Evolutionary conservation across 257 asterid genomes (phyloP), one percentile per base, ranked within the genome.

Genomic region (Thymus mandschuricus): DNA sequence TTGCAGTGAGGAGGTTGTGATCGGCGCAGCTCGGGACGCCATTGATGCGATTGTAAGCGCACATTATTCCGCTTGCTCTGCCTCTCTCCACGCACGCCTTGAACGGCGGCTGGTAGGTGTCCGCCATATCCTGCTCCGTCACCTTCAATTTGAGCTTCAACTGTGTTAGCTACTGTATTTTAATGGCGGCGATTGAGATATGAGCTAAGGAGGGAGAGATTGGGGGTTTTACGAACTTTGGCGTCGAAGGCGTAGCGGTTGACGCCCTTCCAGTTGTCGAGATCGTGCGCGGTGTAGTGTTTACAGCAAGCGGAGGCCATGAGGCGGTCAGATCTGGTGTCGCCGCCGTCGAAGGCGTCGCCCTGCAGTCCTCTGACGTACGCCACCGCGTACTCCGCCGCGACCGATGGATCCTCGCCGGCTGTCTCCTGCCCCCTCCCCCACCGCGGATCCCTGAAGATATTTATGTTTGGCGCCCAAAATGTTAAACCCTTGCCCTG

Each of bases 341-440:
- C 44, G 31, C 89, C 92, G 28, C 92, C 95, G 74, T 80, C 85
- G 40, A 82, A 84, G 64, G 83, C 81, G 43, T 90, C 95, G 34
- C 96, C 96, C 67, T 88, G 92, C 31, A 90, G 71, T 29, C 96
- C 96, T 67, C 92, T 84, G 43, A 90, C 96, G 73, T 83, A 88
- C 10, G 95, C 84, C 69, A 89, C 85, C 3, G 88, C 87, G 49
- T 91, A 88, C 13, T 81, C 76, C 30, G 88, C 89, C 3, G 87
- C 86, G 3, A 84, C 77, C 69, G 59, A 28, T 13, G 96, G 96
- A 76, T 89, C 96, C 73, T 91, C 97, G 1, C 97, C 96, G 1
- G 96, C 76, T 6, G 96, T 91, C 75, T 91, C 96, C 67, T 91
- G 97, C 4, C 97, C 97, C 76, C 97, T 87, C 1, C 96, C 96